phyloP scores from a whole-genome alignment of 192 early-diverging fungal genomes.

The Backusella tuberculispora region DNA sequence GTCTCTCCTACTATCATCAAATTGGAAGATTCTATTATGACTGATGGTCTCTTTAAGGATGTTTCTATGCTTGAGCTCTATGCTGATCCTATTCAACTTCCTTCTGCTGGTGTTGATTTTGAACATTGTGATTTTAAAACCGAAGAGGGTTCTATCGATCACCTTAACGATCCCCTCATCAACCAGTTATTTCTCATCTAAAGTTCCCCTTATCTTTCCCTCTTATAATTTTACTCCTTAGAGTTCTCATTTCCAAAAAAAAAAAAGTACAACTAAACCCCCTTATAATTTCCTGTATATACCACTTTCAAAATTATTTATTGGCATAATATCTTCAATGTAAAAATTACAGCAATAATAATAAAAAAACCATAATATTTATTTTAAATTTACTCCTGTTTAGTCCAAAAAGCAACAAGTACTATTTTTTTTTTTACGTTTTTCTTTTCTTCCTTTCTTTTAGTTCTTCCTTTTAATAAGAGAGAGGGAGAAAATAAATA shows the following conservation, averaged over 20 bases:
- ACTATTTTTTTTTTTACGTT: background rate
- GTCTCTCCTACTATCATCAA: background rate
- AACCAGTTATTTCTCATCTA: slow-evolving; percentile 16
- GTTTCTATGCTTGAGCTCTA: slow-evolving; percentile 2
- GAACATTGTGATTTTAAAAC: slow-evolving; percentile 23
- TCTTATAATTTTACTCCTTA: no score
- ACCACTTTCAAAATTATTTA: slow-evolving; percentile 7
- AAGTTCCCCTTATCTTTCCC: no score
- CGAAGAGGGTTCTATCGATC: background rate
- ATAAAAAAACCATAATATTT: no score
- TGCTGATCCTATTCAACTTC: slow-evolving; percentile 16
- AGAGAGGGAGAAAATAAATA: no score
- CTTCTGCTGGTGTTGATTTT: slow-evolving; percentile 17
- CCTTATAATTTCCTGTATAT: background rate
- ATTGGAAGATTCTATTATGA: background rate
- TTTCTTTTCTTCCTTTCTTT: background rate
- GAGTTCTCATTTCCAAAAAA: no score
- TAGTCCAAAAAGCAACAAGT: background rate
- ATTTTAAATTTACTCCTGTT: no score
- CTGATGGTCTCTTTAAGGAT: slow-evolving; percentile 7
- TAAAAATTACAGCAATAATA: background rate
- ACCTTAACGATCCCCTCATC: slow-evolving; percentile 13
- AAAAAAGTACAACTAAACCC: background rate
- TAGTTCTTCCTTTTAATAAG: background rate
- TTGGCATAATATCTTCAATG: background rate